Base-by-base conservation (phyloP, 768 basidiomycete genomes). In the Russula foetens region DNA sequence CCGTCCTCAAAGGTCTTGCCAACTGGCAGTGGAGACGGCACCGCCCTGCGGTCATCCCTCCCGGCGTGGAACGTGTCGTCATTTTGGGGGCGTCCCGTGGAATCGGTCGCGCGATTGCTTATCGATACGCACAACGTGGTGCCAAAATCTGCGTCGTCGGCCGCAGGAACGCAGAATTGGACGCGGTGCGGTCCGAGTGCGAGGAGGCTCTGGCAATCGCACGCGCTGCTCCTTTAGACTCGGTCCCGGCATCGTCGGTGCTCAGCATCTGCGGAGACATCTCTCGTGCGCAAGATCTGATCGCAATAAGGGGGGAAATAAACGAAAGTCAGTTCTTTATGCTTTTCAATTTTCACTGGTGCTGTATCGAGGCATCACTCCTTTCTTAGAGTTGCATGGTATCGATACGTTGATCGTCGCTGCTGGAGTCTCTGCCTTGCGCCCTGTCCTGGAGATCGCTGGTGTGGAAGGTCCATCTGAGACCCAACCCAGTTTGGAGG, bases 1-100 rank as follows among this genome's bases (percentile, higher is more conserved):
- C 9, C 14, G 6, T 58, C 38, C 19, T 41, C 43, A 58, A 41
- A 35, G 1, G 7, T 41, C 12, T 57, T 35, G 7, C 51, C 51
- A 58, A 62, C 4, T 35, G 35, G 35, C 35, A 12, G 35, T 28
- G 29, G 39, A 46, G 26, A 12, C 67, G 65, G 0, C 68, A 58
- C 43, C 76, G 80, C 31, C 69, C 69, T 3, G 53, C 61, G 26
- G 75, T 73, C 56, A 65, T 87, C 8, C 67, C 75, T 8, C 74
- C 70, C n/a, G 56, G 56, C 1, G 63, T 75, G 2, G 93, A 96
- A 69, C 82, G 90, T 0, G 86, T 94, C 7, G 70, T 97, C 2
- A 75, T 97, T 50, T 71, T 97, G 7, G 94, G 94, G 6, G 92
- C 87, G 1, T 88, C 90, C 2, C 86, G 86, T 49, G 94, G 94